Conservation (phyloP, 352 stramenopile genomes). For the Saprolegnia parasitica region DNA sequence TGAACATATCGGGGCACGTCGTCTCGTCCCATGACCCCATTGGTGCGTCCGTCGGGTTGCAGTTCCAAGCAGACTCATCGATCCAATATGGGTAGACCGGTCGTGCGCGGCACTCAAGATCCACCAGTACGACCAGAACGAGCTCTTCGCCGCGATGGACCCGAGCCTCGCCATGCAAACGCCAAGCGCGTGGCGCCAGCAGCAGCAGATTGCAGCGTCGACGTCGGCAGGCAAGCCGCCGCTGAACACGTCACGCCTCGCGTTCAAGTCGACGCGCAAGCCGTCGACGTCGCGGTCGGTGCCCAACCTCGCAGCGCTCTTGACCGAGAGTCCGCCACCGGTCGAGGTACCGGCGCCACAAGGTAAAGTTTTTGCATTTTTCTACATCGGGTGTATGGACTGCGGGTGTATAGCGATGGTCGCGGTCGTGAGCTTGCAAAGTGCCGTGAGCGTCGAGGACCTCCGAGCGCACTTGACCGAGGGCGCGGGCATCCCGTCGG, state of each 20-base stretch:
- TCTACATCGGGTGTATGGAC: too few relatives aligned
- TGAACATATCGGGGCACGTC: conserved; percentile 76
- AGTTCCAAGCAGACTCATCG: background rate
- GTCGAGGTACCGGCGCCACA: background rate
- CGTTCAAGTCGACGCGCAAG: conserved; percentile 5
- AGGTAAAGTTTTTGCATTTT: too few relatives aligned
- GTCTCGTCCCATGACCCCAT: conserved; percentile 81
- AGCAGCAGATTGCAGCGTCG: background rate
- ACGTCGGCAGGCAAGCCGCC: conserved; percentile 1
- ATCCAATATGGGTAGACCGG: conserved; percentile 42
- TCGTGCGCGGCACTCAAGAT: conserved; percentile 80
- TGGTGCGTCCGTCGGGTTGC: too few relatives aligned
- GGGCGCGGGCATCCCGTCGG: background rate
- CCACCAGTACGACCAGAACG: conserved; percentile 56
- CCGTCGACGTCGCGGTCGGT: conserved; percentile 1
- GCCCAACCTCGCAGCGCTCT: conserved; percentile 1
- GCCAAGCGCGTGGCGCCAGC: conserved; percentile 7
- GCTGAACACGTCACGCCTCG: background rate
- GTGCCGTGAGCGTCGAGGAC: conserved; percentile 1
- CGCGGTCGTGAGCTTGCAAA: conserved; percentile 11
- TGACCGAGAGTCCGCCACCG: background rate
- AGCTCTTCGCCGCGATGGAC: conserved; percentile 65
- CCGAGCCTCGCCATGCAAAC: conserved; percentile 9
- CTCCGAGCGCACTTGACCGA: background rate
- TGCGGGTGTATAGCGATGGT: conserved; percentile 22